Conservation (phyloP, 352 stramenopile species). For the Globisporangium canariense region DNA sequence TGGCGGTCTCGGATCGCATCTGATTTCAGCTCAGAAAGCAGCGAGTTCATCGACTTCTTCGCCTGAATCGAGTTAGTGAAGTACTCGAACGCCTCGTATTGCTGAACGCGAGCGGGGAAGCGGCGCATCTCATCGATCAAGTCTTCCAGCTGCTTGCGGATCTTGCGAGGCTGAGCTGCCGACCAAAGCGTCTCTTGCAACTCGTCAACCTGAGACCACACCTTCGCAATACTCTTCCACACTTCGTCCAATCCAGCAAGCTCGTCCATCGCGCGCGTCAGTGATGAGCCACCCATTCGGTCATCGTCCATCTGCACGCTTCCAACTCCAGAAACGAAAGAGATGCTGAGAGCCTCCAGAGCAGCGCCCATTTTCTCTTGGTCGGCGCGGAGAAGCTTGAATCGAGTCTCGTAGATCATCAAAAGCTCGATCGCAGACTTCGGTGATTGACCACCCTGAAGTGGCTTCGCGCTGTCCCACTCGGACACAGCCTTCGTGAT, state of each 20-base stretch:
- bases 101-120: conserved; percentile 94
- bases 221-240: conserved; percentile 93
- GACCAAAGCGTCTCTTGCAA: conserved; percentile 95
- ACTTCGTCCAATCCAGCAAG: conserved; percentile 96
- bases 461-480: conserved; percentile 78
- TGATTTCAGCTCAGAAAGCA: conserved; percentile 98
- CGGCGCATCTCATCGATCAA: conserved; percentile 95
- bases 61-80: conserved; percentile 92
- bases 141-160: conserved; percentile 95
- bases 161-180: conserved; percentile 92
- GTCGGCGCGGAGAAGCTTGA: conserved; percentile 86
- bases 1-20: conserved; percentile 98
- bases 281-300: conserved; percentile 64
- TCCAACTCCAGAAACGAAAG: conserved; percentile 41
- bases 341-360: conserved; percentile 94
- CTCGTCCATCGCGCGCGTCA: conserved; percentile 87
- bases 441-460: conserved; percentile 67
- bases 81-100: conserved; percentile 98
- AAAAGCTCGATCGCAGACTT: conserved; percentile 78
- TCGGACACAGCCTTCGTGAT: conserved; percentile 71
- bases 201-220: conserved; percentile 85
- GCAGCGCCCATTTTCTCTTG: conserved; percentile 94
- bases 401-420: conserved; percentile 81
- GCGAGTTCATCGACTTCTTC: conserved; percentile 91
- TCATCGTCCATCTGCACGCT: conserved; percentile 69